Conservation (phyloP, 179 eudicot species). For the Silene vulgaris region DNA sequence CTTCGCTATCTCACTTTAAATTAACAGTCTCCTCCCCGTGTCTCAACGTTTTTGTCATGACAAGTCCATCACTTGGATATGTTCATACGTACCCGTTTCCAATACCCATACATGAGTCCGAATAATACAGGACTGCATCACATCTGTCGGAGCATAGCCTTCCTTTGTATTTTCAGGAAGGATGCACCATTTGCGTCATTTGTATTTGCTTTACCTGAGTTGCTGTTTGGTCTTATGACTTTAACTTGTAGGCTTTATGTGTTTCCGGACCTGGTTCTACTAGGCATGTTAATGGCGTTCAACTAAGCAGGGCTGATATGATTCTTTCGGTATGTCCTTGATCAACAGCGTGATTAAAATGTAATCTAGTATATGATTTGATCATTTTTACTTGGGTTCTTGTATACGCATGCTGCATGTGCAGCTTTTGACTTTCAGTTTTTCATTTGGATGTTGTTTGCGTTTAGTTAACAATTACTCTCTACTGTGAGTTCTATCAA, state of each 20-base stretch:
- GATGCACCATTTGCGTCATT: not conserved
- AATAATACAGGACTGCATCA: not conserved
- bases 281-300: slow-evolving; percentile 83
- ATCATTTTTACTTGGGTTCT: no score
- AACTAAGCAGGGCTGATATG: slow-evolving; percentile 82
- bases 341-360: not conserved
- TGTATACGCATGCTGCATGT: no score
- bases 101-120: not conserved
- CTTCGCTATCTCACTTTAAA: not conserved
- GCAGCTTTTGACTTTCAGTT: no score
- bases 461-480: no score
- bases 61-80: not conserved
- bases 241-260: slow-evolving; percentile 74
- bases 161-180: not conserved
- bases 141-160: not conserved
- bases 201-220: slow-evolving; percentile 8
- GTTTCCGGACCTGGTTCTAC: slow-evolving; percentile 40
- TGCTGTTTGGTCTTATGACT: not conserved
- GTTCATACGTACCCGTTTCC: not conserved
- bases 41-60: not conserved
- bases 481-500: no score
- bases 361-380: not conserved
- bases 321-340: slow-evolving; percentile 61
- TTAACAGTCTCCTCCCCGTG: not conserved
- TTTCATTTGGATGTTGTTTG: no score